phyloP scores from a whole-genome alignment of 257 asterid genomes.

The Plantago elongata region DNA sequence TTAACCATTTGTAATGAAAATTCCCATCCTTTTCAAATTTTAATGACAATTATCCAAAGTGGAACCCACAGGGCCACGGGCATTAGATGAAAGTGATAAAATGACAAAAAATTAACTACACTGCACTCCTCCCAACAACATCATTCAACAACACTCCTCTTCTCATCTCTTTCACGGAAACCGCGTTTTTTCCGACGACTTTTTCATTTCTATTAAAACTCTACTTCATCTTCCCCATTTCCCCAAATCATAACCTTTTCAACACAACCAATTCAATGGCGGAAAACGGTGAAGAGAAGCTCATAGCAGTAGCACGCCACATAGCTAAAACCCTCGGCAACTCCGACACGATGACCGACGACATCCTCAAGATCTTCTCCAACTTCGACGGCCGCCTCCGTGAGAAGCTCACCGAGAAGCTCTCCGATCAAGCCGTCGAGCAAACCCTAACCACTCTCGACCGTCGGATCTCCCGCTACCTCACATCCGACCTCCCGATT shows the following conservation, averaged over 20 bases:
- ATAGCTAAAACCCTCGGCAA: slow-evolving; percentile 92
- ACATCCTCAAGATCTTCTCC: slow-evolving; percentile 84
- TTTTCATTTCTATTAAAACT: too few species aligned
- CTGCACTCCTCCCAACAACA: neutral
- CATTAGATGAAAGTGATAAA: too few species aligned
- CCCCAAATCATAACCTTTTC: too few species aligned
- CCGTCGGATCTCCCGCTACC: slow-evolving; percentile 68
- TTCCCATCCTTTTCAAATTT: too few species aligned
- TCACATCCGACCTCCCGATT: slow-evolving; percentile 51
- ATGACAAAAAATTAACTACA: too few species aligned
- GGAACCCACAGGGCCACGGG: too few species aligned
- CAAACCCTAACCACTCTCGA: slow-evolving; percentile 57
- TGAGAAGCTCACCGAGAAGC: slow-evolving; percentile 65
- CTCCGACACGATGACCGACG: slow-evolving; percentile 85
- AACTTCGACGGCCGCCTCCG: slow-evolving; percentile 82
- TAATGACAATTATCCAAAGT: too few species aligned
- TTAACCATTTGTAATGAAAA: too few species aligned
- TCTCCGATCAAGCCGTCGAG: slow-evolving; percentile 62
- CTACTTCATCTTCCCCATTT: too few species aligned
- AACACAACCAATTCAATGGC: slow-evolving; percentile 38
- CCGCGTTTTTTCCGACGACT: slow-evolving; percentile 35
- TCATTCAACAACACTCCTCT: neutral
- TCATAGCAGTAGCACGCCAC: slow-evolving; percentile 92
- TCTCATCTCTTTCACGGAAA: slow-evolving; percentile 23
- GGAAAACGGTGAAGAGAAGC: slow-evolving; percentile 94